Conservation (phyloP, 495 filamentous ascomycete species). For the Xanthoparmelia taractica region DNA sequence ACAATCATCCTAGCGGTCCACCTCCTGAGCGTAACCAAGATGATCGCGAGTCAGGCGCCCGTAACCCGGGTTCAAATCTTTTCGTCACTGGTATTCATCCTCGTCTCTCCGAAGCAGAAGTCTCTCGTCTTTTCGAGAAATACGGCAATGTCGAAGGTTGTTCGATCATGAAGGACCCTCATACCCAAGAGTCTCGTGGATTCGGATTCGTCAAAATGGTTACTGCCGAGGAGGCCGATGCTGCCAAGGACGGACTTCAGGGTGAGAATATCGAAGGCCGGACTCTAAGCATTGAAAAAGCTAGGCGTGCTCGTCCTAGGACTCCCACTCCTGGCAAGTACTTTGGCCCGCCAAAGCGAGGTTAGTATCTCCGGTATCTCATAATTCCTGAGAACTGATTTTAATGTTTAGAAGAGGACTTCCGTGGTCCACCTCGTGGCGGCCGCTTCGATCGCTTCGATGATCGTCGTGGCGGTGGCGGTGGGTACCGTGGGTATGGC, state of each 20-base stretch:
- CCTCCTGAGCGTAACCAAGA: conserved; percentile 45
- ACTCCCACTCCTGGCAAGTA: conserved; percentile 98
- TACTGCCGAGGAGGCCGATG: conserved; percentile 85
- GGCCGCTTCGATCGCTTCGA: conserved; percentile 52
- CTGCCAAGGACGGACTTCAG: conserved; percentile 91
- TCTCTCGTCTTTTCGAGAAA: conserved; percentile 94
- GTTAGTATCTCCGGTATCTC: conserved; percentile 44
- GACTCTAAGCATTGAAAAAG: conserved; percentile 98
- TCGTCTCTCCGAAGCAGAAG: conserved; percentile 80
- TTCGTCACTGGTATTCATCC: conserved; percentile 99
- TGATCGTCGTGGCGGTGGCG: conserved; percentile 49
- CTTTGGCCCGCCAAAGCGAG: conserved; percentile 96
- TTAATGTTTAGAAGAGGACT: conserved; percentile 44
- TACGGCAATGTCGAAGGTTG: conserved; percentile 98
- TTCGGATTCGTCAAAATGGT: conserved; percentile 99
- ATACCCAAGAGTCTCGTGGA: conserved; percentile 95
- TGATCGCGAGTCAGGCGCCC: conserved; percentile 70
- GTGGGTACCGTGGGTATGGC: conserved; percentile 45
- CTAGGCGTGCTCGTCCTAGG: conserved; percentile 84
- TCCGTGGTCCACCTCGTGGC: conserved; percentile 47
- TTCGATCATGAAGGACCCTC: conserved; percentile 98
- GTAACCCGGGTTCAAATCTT: conserved; percentile 93
- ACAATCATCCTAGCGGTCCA: conserved; percentile 28
- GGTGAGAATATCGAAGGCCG: conserved; percentile 93
- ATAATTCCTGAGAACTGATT: background rate